Evolutionary conservation across 2,329 filamentous ascomycete genomes (phyloP).

Genomic region (Aspergillus clavatus): DNA sequence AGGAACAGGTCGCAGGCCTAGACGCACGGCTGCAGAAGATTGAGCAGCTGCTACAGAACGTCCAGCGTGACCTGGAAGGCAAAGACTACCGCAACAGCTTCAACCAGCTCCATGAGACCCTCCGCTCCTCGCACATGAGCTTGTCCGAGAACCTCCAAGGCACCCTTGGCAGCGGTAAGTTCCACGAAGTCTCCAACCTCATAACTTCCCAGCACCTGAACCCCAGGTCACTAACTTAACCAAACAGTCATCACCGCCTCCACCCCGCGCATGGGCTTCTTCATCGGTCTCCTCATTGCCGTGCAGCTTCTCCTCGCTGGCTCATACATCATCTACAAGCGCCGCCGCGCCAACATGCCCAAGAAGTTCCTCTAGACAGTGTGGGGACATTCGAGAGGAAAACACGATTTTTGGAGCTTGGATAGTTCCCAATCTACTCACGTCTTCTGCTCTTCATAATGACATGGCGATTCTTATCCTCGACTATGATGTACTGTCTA

Average conservation of each 20-base stretch:
- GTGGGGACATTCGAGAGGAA: too few relatives aligned
- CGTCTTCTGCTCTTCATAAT: neutral
- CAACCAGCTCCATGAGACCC: conserved; percentile 49
- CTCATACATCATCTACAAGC: conserved; percentile 74
- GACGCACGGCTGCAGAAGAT: conserved; percentile 50
- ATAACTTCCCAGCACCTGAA: neutral
- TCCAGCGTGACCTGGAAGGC: conserved; percentile 52
- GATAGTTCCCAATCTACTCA: too few relatives aligned
- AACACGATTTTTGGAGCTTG: too few relatives aligned
- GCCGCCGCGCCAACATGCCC: conserved; percentile 66
- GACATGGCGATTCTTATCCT: too few relatives aligned
- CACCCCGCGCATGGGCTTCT: conserved; percentile 54
- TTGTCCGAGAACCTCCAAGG: conserved; percentile 50
- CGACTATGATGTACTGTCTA: too few relatives aligned
- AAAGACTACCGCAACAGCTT: conserved; percentile 55
- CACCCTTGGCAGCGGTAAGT: conserved; percentile 48
- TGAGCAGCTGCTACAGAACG: conserved; percentile 46
- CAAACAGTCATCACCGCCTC: conserved; percentile 48
- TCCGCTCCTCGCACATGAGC: conserved; percentile 51
- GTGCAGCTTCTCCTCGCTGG: conserved; percentile 67
- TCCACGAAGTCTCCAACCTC: too few relatives aligned
- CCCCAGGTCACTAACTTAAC: neutral
- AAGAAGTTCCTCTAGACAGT: conserved; percentile 97
- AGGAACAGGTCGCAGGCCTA: conserved; percentile 37
- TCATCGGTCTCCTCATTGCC: conserved; percentile 67